phyloP scores from a whole-genome alignment of 2,329 filamentous ascomycete species.

The Fusarium foetens region DNA sequence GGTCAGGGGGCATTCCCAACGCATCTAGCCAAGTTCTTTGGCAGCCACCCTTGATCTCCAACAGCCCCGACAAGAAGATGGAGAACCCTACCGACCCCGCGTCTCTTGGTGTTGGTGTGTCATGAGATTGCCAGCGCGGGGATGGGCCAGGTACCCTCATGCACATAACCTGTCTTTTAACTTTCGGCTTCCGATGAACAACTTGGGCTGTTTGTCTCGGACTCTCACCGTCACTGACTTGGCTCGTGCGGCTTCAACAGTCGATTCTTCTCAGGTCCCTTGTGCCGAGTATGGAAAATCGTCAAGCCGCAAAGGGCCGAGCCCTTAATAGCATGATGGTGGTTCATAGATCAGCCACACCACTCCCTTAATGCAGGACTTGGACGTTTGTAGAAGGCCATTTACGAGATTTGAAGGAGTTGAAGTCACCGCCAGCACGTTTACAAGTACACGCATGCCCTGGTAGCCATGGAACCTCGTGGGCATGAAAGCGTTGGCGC shows the following conservation, averaged over 20 bases:
- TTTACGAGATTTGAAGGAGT: conserved; percentile 3
- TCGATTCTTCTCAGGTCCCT: conserved; percentile 7
- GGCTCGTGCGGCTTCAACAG: conserved; percentile 31
- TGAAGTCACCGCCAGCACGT: conserved; percentile 12
- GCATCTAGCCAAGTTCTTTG: conserved; percentile 24
- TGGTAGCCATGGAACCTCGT: conserved; percentile 14
- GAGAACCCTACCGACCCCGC: conserved; percentile 38
- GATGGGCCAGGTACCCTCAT: conserved; percentile 7
- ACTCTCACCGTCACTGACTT: conserved; percentile 18
- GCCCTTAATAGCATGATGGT: conserved; percentile 7
- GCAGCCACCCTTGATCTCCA: conserved; percentile 39
- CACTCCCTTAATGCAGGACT: conserved; percentile 23
- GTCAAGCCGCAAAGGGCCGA: conserved; percentile 24
- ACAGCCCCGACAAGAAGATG: conserved; percentile 32
- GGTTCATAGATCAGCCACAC: conserved; percentile 30
- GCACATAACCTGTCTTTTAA: conserved; percentile 7
- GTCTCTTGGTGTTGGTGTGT: conserved; percentile 33
- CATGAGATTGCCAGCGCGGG: conserved; percentile 35
- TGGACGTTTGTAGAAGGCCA: conserved; percentile 37
- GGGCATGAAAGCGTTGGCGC: conserved; percentile 3
- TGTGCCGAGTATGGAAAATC: conserved; percentile 7
- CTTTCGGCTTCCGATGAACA: conserved; percentile 24
- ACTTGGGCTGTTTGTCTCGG: conserved; percentile 17
- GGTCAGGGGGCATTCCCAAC: conserved; percentile 25
- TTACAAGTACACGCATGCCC: neutral